Base-by-base conservation (phyloP, 768 basidiomycete genomes). In the Leccinum uliginosum region DNA sequence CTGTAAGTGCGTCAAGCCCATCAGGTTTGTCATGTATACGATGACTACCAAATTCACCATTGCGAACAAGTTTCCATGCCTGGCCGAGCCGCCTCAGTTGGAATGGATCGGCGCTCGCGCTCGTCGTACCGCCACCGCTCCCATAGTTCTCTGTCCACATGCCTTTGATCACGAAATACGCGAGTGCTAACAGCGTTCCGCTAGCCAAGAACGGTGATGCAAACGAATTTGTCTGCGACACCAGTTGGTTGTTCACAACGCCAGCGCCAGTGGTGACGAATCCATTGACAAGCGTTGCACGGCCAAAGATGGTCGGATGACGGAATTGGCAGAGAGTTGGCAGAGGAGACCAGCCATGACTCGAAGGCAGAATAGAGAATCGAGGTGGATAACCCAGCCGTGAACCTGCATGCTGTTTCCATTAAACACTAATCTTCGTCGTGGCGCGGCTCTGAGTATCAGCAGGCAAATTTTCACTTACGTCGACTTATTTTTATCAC, bases 361-460 rank as follows among this genome's bases (percentile, higher is more conserved):
- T 91, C 88, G 61, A 90, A 89, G 8, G 80, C 83, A 12, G 85
- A 86, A 72, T 83, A 89, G 32, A 89, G 79, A 59, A 89, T 89
- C 19, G 87, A 84, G 0, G 88, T 89, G 1, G 88, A 86, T 40
- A 87, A 67, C 1, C 89, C 89, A 2, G 85, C 89, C 6, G 86
- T 74, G 15, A 88, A 66, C n/a, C n/a, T n/a, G n/a, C n/a, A n/a
- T n/a, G n/a, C n/a, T n/a, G n/a, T n/a, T n/a, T n/a, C n/a, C n/a
- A n/a, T n/a, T n/a, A n/a, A n/a, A n/a, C n/a, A n/a, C n/a, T n/a
- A n/a, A n/a, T n/a, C n/a, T n/a, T n/a, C n/a, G n/a, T n/a, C n/a
- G n/a, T n/a, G n/a, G n/a, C n/a, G n/a, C n/a, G n/a, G n/a, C n/a
- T n/a, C n/a, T n/a, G n/a, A n/a, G n/a, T n/a, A n/a, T n/a, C n/a